Base-by-base conservation (phyloP, 1,139 yeast species). In the Debaryomycetaceae sp. region DNA sequence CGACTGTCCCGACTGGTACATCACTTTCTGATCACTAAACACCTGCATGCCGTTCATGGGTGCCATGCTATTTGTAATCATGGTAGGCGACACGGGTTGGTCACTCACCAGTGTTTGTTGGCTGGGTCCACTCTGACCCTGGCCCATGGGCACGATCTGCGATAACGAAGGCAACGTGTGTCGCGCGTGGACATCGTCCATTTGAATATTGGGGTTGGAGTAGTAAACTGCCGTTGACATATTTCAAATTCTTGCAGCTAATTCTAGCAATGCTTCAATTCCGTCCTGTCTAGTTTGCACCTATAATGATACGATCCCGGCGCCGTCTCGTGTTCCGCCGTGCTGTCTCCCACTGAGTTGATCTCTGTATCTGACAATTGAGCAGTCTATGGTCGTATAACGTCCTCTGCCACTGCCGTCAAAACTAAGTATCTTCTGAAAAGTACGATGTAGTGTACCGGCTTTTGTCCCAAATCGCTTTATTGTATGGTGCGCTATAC, bases 151-250 rank as follows among this genome's bases (percentile, higher is more conserved):
- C 64, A 66, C 65, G 29, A 66, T 60, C 46, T 63, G 69, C 0
- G 69, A 59, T 48, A 66, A 62, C 22, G 69, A 64, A 8, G 70
- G 70, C 45, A 66, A 57, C 13, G 66, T 60, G 48, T 66, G 64
- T 49, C 60, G 62, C 37, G 60, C 46, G 37, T 59, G 63, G 44
- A 55, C 52, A 40, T 64, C 68, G 47, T 64, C 68, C 48, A 60
- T 56, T 17, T 64, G 60, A 61, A 62, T 61, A 45, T 61, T 62
- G 49, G 56, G 64, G 41, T 55, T 56, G 34, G 61, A 43, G 46
- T 62, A 64, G 53, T 64, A 65, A 36, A 65, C 60, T 36, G 68
- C 68, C 39, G 70, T 59, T 23, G 69, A 62, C 69, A 65, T 65
- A 34, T 27, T 27, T 27, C 11, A 17, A 17, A 8, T 27, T 27